These are phyloP conservation scores for Jackrogersella multiformis DNA, from an alignment of 495 filamentous ascomycete genomes.

Conservation along the genomic window DNA sequence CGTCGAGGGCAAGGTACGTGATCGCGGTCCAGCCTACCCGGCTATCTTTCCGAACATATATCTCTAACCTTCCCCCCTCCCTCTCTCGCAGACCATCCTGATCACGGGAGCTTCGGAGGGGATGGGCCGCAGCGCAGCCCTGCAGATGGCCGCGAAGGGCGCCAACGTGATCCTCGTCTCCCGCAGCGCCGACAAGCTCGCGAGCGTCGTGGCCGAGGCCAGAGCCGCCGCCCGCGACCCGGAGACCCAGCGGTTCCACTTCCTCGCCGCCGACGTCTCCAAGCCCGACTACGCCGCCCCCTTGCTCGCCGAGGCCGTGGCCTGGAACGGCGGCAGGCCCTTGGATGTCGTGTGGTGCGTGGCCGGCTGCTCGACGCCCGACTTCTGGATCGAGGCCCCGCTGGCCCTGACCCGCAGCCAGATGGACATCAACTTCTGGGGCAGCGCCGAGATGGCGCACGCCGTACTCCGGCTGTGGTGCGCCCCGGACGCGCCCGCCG, in stretches of 20 bases:
- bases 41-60: not conserved
- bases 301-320: constrained; percentile 74
- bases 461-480: constrained; percentile 70
- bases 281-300: constrained; percentile 69
- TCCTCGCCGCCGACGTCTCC: constrained; percentile 85
- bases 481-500: constrained; percentile 53
- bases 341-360: constrained; percentile 94
- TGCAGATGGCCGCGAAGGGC: constrained; percentile 80
- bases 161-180: constrained; percentile 88
- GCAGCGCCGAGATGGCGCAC: constrained; percentile 86
- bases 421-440: constrained; percentile 94
- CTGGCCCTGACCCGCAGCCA: constrained; percentile 73
- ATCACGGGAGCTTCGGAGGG: constrained; percentile 94
- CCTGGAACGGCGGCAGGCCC: constrained; percentile 80
- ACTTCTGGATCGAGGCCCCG: constrained; percentile 79
- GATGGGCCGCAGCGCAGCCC: constrained; percentile 80
- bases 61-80: not conserved
- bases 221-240: constrained; percentile 68
- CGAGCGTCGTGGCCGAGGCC: constrained; percentile 67
- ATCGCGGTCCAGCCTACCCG: not conserved
- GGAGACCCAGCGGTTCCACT: constrained; percentile 77
- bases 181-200: constrained; percentile 78
- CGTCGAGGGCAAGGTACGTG: constrained; percentile 80
- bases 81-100: constrained; percentile 71
- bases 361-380: constrained; percentile 78